Conservation (phyloP, 495 filamentous ascomycete genomes). For the Pyrenula massariospora region DNA sequence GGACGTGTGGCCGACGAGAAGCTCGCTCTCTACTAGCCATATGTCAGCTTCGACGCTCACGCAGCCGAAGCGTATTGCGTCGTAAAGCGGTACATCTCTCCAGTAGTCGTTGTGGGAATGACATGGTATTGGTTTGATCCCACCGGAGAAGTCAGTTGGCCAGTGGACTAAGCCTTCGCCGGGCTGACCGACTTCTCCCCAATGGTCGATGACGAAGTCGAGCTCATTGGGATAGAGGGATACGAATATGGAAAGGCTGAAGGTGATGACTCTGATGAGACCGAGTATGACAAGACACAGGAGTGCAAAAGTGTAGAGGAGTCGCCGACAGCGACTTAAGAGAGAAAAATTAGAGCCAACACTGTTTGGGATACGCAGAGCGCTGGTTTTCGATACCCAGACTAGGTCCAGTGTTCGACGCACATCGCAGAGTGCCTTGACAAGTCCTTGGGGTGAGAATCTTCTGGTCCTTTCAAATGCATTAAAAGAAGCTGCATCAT, state of each 20-base stretch:
- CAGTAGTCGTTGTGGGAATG: neutral
- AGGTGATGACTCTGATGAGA: slow-evolving; percentile 32
- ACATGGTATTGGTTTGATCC: slow-evolving; percentile 8
- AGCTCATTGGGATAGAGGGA: slow-evolving; percentile 48
- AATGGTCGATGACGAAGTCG: slow-evolving; percentile 37
- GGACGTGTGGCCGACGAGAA: neutral
- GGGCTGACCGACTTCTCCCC: slow-evolving; percentile 35
- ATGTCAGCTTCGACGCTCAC: neutral
- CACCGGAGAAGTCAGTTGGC: slow-evolving; percentile 65
- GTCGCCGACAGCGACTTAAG: too few species aligned
- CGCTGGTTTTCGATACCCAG: too few species aligned
- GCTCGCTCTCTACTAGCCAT: neutral
- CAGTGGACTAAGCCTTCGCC: slow-evolving; percentile 45
- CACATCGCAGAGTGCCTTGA: too few species aligned
- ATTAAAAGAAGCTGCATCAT: too few species aligned
- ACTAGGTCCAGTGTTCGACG: too few species aligned
- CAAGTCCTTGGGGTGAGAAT: too few species aligned
- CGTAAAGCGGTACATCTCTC: neutral
- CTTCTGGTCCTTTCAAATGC: too few species aligned
- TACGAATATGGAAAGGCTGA: slow-evolving; percentile 36
- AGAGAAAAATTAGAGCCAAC: too few species aligned
- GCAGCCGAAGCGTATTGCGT: neutral
- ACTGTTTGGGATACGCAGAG: too few species aligned
- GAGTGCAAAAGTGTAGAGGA: too few species aligned
- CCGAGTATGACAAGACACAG: too few species aligned